Base-by-base conservation (phyloP, 1,284 basidiomycete genomes). In the Ganoderma leucocontextum region DNA sequence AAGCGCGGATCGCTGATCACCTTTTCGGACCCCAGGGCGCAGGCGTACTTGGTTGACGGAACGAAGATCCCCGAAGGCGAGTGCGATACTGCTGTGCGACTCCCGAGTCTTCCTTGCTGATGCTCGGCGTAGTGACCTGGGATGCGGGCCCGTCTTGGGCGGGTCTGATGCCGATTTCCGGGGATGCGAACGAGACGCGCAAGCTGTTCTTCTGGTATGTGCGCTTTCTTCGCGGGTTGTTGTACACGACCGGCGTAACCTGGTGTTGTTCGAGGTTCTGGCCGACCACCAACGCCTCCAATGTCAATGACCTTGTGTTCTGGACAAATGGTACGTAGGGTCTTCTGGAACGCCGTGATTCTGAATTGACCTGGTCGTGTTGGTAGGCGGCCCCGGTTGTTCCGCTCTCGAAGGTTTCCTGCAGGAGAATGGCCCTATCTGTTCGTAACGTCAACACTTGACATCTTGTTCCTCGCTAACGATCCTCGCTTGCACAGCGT, bases 401-500 rank as follows among this genome's bases (percentile, higher is more conserved):
- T 83, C 82, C 4, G 83, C 82, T 4, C 72, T 87, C n/a, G 82
- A 85, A 67, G 85, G 86, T 0, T 81, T 85, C 47, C 73, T 85
- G 25, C 83, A 85, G 72, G 86, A 87, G 75, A 86, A 85, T 71
- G 86, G 86, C 3, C 80, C 80, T 0, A 80, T 80, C 33, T 79
- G 80, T 81, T 59, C 44, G 78, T 73, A 12, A 19, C 17, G 3
- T 8, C 17, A 5, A 55, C 15, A 12, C 55, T 15, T 13, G 4
- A 1, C 29, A 2, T 29, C 12, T 2, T 25, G 4, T 12, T 25
- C 9, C 22, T 49, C 22, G 47, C 47, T 49, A 9, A 22, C n/a
- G 10, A 22, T 4, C 9, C 10, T 47, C 22, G n/a, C 10, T 29
- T 53, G 7, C 66, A 13, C 36, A 87, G 85, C 84, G 25, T 87